phyloP scores from a whole-genome alignment of 2,329 filamentous ascomycete species.

The Ramularia endophylla region DNA sequence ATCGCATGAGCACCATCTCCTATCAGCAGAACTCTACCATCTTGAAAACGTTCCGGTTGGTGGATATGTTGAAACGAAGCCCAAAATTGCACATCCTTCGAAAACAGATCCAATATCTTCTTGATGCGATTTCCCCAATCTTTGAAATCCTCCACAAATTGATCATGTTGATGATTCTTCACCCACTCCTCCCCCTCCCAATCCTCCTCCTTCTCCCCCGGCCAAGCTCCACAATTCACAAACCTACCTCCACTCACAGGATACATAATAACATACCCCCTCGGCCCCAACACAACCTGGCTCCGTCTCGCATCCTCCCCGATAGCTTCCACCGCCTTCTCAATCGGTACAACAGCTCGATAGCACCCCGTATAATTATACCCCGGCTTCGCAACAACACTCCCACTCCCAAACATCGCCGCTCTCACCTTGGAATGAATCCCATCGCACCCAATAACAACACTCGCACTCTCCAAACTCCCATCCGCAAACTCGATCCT shows the following conservation, averaged over 20 bases:
- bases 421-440: slow-evolving; percentile 54
- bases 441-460: slow-evolving; percentile 58
- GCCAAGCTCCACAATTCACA: slow-evolving; percentile 52
- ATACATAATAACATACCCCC: slow-evolving; percentile 56
- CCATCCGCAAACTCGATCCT: slow-evolving; percentile 41
- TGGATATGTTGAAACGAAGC: slow-evolving; percentile 41
- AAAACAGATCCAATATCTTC: slow-evolving; percentile 33
- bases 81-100: slow-evolving; percentile 42
- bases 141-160: slow-evolving; percentile 37
- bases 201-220: slow-evolving; percentile 24
- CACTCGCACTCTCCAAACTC: slow-evolving; percentile 36
- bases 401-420: slow-evolving; percentile 44
- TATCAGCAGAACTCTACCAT: slow-evolving; percentile 50
- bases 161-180: slow-evolving; percentile 34
- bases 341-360: slow-evolving; percentile 56
- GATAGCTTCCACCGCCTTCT: slow-evolving; percentile 36
- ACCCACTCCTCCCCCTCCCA: slow-evolving; percentile 40
- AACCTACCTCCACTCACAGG: slow-evolving; percentile 52
- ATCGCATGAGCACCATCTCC: slow-evolving; percentile 63
- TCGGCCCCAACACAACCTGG: slow-evolving; percentile 37
- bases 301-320: slow-evolving; percentile 22
- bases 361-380: slow-evolving; percentile 57
- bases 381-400: slow-evolving; percentile 40
- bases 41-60: slow-evolving; percentile 26
- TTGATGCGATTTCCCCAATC: slow-evolving; percentile 39